These are phyloP conservation scores for Pseudovirgaria hyperparasitica DNA, from an alignment of 2,329 filamentous ascomycete genomes.

Conservation along the genomic window DNA sequence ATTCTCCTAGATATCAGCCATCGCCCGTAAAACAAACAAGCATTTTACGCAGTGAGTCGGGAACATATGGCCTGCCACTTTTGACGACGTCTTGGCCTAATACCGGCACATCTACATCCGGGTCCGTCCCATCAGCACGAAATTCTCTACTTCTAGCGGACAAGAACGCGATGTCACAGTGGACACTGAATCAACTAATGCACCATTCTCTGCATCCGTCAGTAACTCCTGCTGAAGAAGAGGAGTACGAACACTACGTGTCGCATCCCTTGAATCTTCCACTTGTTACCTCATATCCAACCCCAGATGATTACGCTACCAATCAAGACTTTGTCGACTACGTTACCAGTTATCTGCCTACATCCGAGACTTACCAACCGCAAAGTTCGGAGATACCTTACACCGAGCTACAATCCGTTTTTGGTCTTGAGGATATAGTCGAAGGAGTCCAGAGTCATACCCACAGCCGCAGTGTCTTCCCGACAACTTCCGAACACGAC, in stretches of 20 bases:
- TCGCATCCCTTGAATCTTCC: slow-evolving; percentile 80
- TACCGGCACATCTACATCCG: not conserved
- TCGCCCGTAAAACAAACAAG: slow-evolving; percentile 12
- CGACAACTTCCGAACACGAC: too few species aligned
- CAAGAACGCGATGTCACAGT: slow-evolving; percentile 72
- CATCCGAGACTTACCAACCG: too few species aligned
- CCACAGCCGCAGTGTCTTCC: too few species aligned
- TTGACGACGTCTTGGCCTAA: slow-evolving; percentile 13
- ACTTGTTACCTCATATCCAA: slow-evolving; percentile 60
- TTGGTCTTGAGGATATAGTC: too few species aligned
- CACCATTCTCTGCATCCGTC: slow-evolving; percentile 75
- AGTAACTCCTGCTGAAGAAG: slow-evolving; percentile 61
- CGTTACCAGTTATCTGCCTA: too few species aligned
- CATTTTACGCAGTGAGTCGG: too few species aligned
- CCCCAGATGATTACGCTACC: slow-evolving; percentile 32
- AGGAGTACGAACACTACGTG: slow-evolving; percentile 83
- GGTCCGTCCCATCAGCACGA: too few species aligned
- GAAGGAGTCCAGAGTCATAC: too few species aligned
- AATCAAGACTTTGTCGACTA: slow-evolving; percentile 68
- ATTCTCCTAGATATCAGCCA: slow-evolving; percentile 30
- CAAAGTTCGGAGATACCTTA: too few species aligned
- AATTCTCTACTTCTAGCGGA: slow-evolving; percentile 52
- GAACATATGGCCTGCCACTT: too few species aligned
- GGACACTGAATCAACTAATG: slow-evolving; percentile 79
- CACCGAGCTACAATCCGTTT: too few species aligned